Evolutionary conservation across 192 early-diverging fungal species (phyloP).

Genomic region (Coemansia sp.): DNA sequence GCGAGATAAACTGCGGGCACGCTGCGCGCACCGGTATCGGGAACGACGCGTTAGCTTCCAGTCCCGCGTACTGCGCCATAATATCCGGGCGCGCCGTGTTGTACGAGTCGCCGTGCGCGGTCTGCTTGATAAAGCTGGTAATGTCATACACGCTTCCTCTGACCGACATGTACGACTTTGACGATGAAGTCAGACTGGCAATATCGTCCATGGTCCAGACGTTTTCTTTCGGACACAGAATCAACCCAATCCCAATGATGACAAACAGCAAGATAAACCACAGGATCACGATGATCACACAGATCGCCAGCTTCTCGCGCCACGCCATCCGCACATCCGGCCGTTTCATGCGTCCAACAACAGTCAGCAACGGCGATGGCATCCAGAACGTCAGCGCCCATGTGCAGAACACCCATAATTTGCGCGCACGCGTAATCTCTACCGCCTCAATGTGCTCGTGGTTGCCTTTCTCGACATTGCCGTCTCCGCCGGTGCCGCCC

Average conservation of each 20-base stretch:
- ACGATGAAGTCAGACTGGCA: constrained; percentile 46
- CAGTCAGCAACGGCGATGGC: constrained; percentile 29
- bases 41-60: constrained; percentile 58
- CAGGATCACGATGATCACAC: constrained; percentile 81
- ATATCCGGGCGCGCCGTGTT: constrained; percentile 13
- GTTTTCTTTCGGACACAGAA: constrained; percentile 71
- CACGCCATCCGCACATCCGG: constrained; percentile 94
- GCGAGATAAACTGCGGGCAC: constrained; percentile 55
- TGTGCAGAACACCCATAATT: constrained; percentile 38
- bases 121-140: constrained; percentile 47
- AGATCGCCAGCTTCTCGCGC: constrained; percentile 90
- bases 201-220: constrained; percentile 72
- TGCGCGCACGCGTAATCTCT: constrained; percentile 30
- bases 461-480: constrained; percentile 44
- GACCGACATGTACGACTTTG: constrained; percentile 62
- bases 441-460: constrained; percentile 50
- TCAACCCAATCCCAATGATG: constrained; percentile 75
- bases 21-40: constrained; percentile 59
- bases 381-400: constrained; percentile 40
- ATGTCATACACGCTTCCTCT: constrained; percentile 82
- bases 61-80: constrained; percentile 50
- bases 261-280: constrained; percentile 81
- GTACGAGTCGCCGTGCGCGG: constrained; percentile 42
- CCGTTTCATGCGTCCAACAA: constrained; percentile 72
- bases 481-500: constrained; percentile 45